Conservation (phyloP, 371 early-diverging fungal genomes). For the Sporodiniella umbellata region DNA sequence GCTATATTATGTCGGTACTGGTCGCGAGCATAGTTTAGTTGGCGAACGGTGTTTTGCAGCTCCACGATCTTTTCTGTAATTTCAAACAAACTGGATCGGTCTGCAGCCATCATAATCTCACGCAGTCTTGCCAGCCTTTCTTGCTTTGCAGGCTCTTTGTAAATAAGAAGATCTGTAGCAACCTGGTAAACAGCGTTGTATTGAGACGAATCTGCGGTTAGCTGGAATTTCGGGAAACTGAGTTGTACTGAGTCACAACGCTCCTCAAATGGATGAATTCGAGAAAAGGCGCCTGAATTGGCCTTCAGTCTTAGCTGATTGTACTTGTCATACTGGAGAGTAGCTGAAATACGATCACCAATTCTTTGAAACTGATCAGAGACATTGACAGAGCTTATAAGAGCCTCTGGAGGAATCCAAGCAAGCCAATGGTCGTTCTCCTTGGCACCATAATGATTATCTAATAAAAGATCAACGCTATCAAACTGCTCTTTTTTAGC, state of each 20-base stretch:
- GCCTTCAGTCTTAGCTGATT: constrained; percentile 72
- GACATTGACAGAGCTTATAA: constrained; percentile 55
- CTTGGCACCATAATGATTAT: constrained; percentile 48
- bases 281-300: constrained; percentile 12
- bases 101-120: constrained; percentile 74
- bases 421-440: constrained; percentile 68
- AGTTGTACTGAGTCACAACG: constrained; percentile 61
- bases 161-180: constrained; percentile 75
- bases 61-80: constrained; percentile 56
- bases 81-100: constrained; percentile 51
- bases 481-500: constrained; percentile 65
- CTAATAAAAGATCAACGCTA: constrained; percentile 46
- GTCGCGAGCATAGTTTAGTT: constrained; percentile 21
- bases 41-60: constrained; percentile 67
- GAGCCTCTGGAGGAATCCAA: constrained; percentile 86
- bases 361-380: constrained; percentile 68
- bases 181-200: constrained; percentile 71
- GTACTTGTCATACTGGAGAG: constrained; percentile 75
- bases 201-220: constrained; percentile 72
- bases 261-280: constrained; percentile 48
- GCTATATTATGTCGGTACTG: constrained; percentile 33
- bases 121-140: constrained; percentile 67
- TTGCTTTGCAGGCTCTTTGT: constrained; percentile 76
- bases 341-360: constrained; percentile 67
- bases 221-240: constrained; percentile 62